A percentile compares a stretch with the other conserved stretches of the same genome.
Evolutionary conservation across 495 filamentous ascomycete species (phyloP).

Genomic region (Polyplosphaeria fusca): DNA sequence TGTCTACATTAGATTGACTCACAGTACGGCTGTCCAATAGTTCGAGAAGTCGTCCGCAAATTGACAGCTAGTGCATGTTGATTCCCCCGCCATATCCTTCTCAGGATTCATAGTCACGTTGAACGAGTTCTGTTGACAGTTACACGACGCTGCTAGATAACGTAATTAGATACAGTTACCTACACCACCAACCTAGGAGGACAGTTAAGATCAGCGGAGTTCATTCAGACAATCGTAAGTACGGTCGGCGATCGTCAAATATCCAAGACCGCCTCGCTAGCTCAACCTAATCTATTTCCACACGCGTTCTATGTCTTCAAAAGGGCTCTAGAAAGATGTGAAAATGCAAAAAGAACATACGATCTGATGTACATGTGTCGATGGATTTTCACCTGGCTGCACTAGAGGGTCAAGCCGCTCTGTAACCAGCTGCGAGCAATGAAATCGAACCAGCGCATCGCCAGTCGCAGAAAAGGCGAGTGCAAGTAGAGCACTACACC

Average conservation of each 20-base stretch:
- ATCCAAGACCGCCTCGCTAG: too few relatives aligned
- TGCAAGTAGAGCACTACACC: slow-evolving; percentile 11
- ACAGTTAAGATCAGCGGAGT: not conserved
- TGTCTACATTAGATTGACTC: too few relatives aligned
- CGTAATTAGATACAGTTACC: too few relatives aligned
- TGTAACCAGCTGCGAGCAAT: slow-evolving; percentile 28
- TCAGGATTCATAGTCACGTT: slow-evolving; percentile 13
- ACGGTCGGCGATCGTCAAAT: too few relatives aligned
- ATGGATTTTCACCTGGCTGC: slow-evolving; percentile 23
- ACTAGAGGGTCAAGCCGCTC: slow-evolving; percentile 29
- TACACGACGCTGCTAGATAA: too few relatives aligned
- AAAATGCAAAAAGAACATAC: slow-evolving; percentile 16
- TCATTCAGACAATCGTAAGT: too few relatives aligned
- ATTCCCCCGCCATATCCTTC: slow-evolving; percentile 14
- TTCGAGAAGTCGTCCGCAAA: slow-evolving; percentile 18
- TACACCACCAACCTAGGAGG: too few relatives aligned
- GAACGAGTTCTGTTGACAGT: slow-evolving; percentile 30
- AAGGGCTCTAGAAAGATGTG: too few relatives aligned
- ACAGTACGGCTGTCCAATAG: slow-evolving; percentile 28
- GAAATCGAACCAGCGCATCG: slow-evolving; percentile 27
- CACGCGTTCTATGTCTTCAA: too few relatives aligned
- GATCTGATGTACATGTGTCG: slow-evolving; percentile 48
- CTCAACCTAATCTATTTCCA: too few relatives aligned
- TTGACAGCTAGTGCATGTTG: slow-evolving; percentile 11
- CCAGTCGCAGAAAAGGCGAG: slow-evolving; percentile 21